Conservation (phyloP, 2,329 filamentous ascomycete genomes). For the Thielaviopsis ethacetica region DNA sequence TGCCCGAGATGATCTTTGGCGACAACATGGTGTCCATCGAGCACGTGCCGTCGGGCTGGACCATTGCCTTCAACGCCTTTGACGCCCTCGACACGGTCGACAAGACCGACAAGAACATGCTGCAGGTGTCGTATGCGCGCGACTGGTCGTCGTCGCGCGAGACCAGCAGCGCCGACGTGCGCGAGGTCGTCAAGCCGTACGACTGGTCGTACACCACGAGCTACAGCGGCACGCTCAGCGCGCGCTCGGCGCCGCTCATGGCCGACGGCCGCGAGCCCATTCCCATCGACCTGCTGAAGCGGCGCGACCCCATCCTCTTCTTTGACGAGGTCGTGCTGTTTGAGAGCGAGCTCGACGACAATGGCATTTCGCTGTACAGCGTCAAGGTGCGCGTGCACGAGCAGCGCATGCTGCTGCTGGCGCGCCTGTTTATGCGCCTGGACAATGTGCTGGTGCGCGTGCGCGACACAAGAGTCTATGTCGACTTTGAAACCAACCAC, state of each 20-base stretch:
- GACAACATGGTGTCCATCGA: slow-evolving; percentile 72
- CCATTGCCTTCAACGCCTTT: slow-evolving; percentile 64
- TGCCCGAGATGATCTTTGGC: slow-evolving; percentile 98
- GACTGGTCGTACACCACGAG: slow-evolving; percentile 95
- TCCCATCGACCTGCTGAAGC: slow-evolving; percentile 70
- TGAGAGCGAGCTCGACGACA: slow-evolving; percentile 95
- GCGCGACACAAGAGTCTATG: slow-evolving; percentile 77
- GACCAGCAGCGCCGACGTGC: slow-evolving; percentile 67
- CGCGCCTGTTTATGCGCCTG: slow-evolving; percentile 79
- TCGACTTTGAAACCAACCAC: slow-evolving; percentile 66
- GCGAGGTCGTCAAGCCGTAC: slow-evolving; percentile 86
- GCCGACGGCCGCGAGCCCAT: slow-evolving; percentile 29
- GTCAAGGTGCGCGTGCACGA: slow-evolving; percentile 92
- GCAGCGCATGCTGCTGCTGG: slow-evolving; percentile 66
- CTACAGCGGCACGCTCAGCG: slow-evolving; percentile 55
- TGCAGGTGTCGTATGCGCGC: slow-evolving; percentile 82
- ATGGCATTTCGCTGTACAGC: slow-evolving; percentile 79
- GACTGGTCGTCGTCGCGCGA: slow-evolving; percentile 60
- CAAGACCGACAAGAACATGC: slow-evolving; percentile 81
- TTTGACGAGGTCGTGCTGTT: slow-evolving; percentile 94
- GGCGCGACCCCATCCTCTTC: slow-evolving; percentile 86
- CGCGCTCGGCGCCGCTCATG: slow-evolving; percentile 12
- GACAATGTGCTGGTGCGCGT: slow-evolving; percentile 81
- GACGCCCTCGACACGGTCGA: slow-evolving; percentile 83
- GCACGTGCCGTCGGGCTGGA: slow-evolving; percentile 62